Base-by-base conservation (phyloP, 805 yeast genomes). In the Kluyveromyces nonfermentans region DNA sequence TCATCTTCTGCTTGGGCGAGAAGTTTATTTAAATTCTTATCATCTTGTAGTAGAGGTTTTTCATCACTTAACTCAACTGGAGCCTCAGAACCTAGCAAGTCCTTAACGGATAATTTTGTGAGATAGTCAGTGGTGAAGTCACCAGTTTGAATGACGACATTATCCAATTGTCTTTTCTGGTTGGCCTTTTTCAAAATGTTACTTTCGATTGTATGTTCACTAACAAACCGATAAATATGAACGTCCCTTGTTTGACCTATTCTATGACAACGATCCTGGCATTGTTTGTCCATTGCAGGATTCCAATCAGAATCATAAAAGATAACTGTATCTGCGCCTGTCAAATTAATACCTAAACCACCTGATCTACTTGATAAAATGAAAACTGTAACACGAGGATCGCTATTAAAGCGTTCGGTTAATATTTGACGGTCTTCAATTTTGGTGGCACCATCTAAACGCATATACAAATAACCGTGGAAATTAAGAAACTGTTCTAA, bases 241-340 rank as follows among this genome's bases (percentile, higher is more conserved):
- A 93, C 99, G 60, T 93, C 98, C 57, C 98, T 74, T 15, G 95
- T 87, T 63, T 93, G 99, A 6, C 99, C 99, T 62, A 93, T 93
- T 71, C 99, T 82, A 63, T 93, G 99, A 67, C 97, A 93, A 63
- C 99, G 80, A 66, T 93, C 99, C 65, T 93, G 98, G 67, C 98
- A 93, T 65, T 93, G 99, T 59, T 88, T 87, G 63, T 93, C 99
- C 97, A 93, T 93, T 1, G 97, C 95, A 2, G 99, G 99, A 60
- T 93, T 93, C 98, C 98, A 90, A 65, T 90, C 98, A 2, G 96
- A 87, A 64, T 93, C 99, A 62, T 94, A 93, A 66, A 93, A 94
- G 7, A 93, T 87, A 36, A 93, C 99, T 0, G 98, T 93, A 58
- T 93, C 99, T 0, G 99, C 99, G 59, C 97, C 99, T 0, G 98